phyloP scores from a whole-genome alignment of 805 yeast genomes.

The Saccharomycopsis malanga region DNA sequence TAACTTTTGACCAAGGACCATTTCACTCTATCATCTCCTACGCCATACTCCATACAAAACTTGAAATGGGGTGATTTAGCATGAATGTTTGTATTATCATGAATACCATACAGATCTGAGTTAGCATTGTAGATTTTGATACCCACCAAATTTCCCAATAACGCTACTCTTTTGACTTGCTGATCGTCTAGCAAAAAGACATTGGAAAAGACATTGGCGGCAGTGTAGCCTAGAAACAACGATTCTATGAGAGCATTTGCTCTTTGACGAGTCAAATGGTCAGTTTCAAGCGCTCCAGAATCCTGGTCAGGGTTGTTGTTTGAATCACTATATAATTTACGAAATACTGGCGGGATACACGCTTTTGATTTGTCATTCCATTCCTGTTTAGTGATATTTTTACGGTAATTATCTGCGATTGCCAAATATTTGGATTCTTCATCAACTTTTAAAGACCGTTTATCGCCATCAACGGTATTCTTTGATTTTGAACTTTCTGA shows the following conservation, averaged over 20 bases:
- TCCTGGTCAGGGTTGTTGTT: neutral
- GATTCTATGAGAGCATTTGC: constrained; percentile 37
- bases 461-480: too few relatives aligned
- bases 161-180: constrained; percentile 73
- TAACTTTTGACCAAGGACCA: constrained; percentile 76
- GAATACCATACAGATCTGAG: constrained; percentile 18
- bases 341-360: neutral
- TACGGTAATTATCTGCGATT: neutral
- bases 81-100: neutral
- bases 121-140: constrained; percentile 51
- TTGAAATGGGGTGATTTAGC: constrained; percentile 25
- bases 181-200: constrained; percentile 70
- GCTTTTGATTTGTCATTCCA: neutral
- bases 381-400: neutral
- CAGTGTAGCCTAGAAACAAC: constrained; percentile 61
- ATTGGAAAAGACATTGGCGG: constrained; percentile 67
- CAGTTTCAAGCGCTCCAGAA: constrained; percentile 7
- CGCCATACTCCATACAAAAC: constrained; percentile 90
- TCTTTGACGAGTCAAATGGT: constrained; percentile 11
- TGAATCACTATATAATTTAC: neutral
- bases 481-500: too few relatives aligned
- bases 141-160: constrained; percentile 66
- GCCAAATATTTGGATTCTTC: too few relatives aligned
- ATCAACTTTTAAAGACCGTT: too few relatives aligned
- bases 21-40: constrained; percentile 65